These are phyloP conservation scores for Asparagopsis taxiformis DNA, from an alignment of 31 red algal genomes.

Conservation along the genomic window DNA sequence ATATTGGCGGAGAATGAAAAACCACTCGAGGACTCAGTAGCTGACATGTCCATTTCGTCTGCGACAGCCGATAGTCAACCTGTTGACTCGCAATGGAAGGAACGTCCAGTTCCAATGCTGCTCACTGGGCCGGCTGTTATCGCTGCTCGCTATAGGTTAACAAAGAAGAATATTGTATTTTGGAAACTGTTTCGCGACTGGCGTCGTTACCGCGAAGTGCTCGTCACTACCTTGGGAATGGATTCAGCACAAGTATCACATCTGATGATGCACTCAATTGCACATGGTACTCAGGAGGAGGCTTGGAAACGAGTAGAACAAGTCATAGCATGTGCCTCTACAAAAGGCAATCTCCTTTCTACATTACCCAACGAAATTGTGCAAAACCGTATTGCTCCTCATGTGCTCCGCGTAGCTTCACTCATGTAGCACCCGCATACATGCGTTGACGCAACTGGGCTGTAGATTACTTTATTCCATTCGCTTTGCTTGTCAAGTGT, in stretches of 20 bases:
- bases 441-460: neutral
- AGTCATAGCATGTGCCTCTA: slow-evolving; percentile 11
- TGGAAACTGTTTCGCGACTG: slow-evolving; percentile 52
- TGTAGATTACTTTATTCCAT: too few species aligned
- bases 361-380: slow-evolving; percentile 23
- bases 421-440: neutral
- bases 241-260: slow-evolving; percentile 5
- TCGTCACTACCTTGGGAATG: slow-evolving; percentile 25
- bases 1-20: slow-evolving; percentile 5
- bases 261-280: slow-evolving; percentile 25
- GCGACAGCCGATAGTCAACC: slow-evolving; percentile 8
- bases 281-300: slow-evolving; percentile 29
- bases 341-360: slow-evolving; percentile 18
- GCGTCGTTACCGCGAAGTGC: slow-evolving; percentile 25
- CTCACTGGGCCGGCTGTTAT: slow-evolving; percentile 8
- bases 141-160: neutral
- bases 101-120: neutral
- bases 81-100: slow-evolving; percentile 19
- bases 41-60: neutral
- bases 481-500: too few species aligned
- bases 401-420: slow-evolving; percentile 15
- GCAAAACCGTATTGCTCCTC: slow-evolving; percentile 24
- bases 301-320: slow-evolving; percentile 28
- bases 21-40: neutral
- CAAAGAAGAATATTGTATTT: slow-evolving; percentile 13